phyloP scores from a whole-genome alignment of 2,329 filamentous ascomycete genomes.

The Sclerotinia borealis region DNA sequence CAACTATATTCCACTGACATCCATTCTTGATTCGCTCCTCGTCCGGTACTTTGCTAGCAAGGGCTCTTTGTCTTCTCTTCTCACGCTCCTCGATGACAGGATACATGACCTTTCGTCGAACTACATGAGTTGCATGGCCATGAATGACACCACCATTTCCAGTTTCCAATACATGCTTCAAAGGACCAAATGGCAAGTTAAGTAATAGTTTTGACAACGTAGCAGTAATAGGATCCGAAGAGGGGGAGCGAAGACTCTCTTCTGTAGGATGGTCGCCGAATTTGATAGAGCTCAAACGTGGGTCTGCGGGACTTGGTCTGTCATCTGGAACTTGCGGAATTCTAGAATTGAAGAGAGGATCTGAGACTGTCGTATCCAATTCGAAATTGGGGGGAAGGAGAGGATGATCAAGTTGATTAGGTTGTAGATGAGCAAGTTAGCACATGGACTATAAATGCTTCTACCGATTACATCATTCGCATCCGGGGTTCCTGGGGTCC shows the following conservation, averaged over 20 bases:
- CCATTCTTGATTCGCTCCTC: constrained; percentile 25
- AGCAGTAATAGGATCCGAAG: constrained; percentile 32
- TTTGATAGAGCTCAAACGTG: constrained; percentile 57
- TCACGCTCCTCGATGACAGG: constrained; percentile 53
- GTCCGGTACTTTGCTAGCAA: constrained; percentile 23
- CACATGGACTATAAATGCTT: constrained; percentile 50
- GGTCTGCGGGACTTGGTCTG: constrained; percentile 36
- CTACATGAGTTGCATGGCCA: constrained; percentile 43
- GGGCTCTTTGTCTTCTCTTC: constrained; percentile 39
- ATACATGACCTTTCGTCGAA: constrained; percentile 44
- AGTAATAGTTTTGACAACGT: constrained; percentile 61
- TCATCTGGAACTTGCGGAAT: constrained; percentile 35
- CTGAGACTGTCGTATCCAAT: constrained; percentile 46
- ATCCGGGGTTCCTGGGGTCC: constrained; percentile 30
- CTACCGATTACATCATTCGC: constrained; percentile 24
- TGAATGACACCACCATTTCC: constrained; percentile 45
- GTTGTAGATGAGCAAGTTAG: constrained; percentile 47
- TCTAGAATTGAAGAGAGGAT: constrained; percentile 41
- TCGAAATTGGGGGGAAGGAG: constrained; percentile 56
- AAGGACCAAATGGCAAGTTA: constrained; percentile 61
- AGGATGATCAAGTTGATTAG: constrained; percentile 54
- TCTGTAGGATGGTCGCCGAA: constrained; percentile 57
- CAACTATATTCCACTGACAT: constrained; percentile 30
- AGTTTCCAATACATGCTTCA: constrained; percentile 61
- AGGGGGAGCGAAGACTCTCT: constrained; percentile 31